Base-by-base conservation (phyloP, 176 grass and related monocot genomes). In the Bothriochloa decipiens region DNA sequence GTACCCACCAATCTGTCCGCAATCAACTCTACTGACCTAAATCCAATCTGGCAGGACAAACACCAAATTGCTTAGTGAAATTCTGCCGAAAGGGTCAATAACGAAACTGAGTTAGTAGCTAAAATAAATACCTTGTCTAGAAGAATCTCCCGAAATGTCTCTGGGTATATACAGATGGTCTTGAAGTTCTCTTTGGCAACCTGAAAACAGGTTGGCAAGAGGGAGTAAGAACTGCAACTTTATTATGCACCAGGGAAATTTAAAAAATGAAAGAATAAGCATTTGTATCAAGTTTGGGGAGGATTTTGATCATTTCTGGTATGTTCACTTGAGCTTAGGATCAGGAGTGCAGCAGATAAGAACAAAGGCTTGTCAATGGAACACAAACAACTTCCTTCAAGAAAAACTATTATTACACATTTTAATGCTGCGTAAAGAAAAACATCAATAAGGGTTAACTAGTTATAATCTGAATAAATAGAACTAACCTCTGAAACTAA, bases 61-160 rank as follows among this genome's bases (percentile, higher is more conserved):
- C 15, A 76, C 4, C 41, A 47, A 9, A 49, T 69, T 36, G 69
- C 33, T 49, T 49, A 84, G 49, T 33, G 58, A 64, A 73, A 62
- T 23, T 53, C 42, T 12, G 0, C 78, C 46, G 20, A 39, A 53
- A 8, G 55, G 43, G 8, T 5, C 60, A 52, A 65, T 1, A 84
- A 85, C 11, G 20, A 16, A 80, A 65, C 28, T 47, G 0, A 79
- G 82, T 43, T 60, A 2, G 12, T 39, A 35, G 46, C 42, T 1
- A 73, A 39, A 66, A 67, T 68, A 52, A 79, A 74, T 92, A 99
- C 96, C 96, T 99, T 99, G 57, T 99, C 96, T 41, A 99, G 85
- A 81, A 96, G 91, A 76, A 99, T 80, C 79, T 99, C 96, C 70
- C 89, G 83, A 68, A 99, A 99, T 84, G 87, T 86, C 41, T 88